Base-by-base conservation (phyloP, 2,329 filamentous ascomycete genomes). In the Neopestalotiopsis rosae region DNA sequence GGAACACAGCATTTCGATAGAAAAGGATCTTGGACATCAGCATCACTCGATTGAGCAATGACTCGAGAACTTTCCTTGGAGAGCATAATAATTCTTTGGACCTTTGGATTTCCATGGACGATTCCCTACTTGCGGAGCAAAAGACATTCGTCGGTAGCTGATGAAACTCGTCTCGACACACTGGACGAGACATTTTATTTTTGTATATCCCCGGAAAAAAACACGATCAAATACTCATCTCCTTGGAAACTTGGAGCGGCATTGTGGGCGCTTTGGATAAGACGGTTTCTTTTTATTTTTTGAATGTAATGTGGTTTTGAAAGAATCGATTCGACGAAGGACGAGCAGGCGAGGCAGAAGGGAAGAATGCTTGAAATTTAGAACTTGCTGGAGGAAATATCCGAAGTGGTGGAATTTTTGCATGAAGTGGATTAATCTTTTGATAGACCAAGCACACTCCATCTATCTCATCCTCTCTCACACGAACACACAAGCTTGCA, bases 211-310 rank as follows among this genome's bases (percentile, higher is more conserved):
- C 20, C 17, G 45, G 45, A 52, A 52, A 52, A 52, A 52, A 52
- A 59, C 30, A 59, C 5, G 57, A 59, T 30, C 57, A 14, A n/a
- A 59, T 17, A 59, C 30, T 30, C 30, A 59, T 59, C 59, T 62
- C 32, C 28, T 40, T 40, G 30, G 59, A 62, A 62, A 62, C 59
- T 34, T 62, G 42, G 62, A 52, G 62, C 40, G 62, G 62, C 62
- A 65, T 65, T 65, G 32, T 62, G 59, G 59, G 59, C 59, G 59
- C 59, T 62, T 62, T 62, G 59, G 59, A 62, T 42, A 62, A 62
- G 32, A 40, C n/a, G 59, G 59, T 62, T 62, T 30, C 14, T 34
- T 38, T 62, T 38, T 62, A 38, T 38, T 40, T 20, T 62, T 62
- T 30, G 32, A n/a, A 4, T 40, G 32, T 30, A n/a, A 10, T 20